Conservation (phyloP, 2,329 filamentous ascomycete genomes). For the Leptographium flavum region DNA sequence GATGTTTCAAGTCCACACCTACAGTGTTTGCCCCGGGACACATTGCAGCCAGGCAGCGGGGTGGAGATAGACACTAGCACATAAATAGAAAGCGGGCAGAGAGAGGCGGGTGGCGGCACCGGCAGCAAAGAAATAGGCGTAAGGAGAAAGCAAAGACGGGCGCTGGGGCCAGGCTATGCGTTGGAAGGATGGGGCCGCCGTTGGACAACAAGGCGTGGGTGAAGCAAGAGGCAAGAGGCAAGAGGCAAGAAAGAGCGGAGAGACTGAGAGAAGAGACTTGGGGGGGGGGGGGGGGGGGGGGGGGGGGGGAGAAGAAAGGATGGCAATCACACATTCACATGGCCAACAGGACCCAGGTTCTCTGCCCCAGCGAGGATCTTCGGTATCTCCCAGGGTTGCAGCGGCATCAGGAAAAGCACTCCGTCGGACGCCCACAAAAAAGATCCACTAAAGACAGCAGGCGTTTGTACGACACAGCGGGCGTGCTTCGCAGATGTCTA, state of each 20-base stretch:
- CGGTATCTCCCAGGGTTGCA: slow-evolving; percentile 14
- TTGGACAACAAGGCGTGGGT: background rate
- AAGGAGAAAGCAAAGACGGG: background rate
- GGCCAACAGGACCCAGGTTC: too few species aligned
- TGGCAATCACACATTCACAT: too few species aligned
- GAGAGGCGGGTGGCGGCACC: too few species aligned
- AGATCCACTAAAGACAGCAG: background rate
- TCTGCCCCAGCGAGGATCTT: slow-evolving; percentile 6
- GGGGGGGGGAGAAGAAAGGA: too few species aligned
- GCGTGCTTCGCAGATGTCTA: background rate
- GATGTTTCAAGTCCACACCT: slow-evolving; percentile 9
- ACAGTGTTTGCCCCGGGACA: background rate
- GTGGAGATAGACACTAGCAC: background rate
- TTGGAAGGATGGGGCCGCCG: background rate
- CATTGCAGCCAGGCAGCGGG: background rate
- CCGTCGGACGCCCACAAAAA: background rate
- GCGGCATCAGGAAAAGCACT: slow-evolving; percentile 5
- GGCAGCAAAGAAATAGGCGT: too few species aligned
- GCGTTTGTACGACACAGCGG: background rate
- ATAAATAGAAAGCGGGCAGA: background rate
- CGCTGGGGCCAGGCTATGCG: background rate
- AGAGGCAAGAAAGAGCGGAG: background rate
- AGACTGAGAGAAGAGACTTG: too few species aligned
- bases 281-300: too few species aligned
- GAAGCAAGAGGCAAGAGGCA: background rate